Evolutionary conservation across 2,329 filamentous ascomycete genomes (phyloP), one percentile per base, ranked within the genome.

Genomic region (Zelopaecilomyces penicillatus): DNA sequence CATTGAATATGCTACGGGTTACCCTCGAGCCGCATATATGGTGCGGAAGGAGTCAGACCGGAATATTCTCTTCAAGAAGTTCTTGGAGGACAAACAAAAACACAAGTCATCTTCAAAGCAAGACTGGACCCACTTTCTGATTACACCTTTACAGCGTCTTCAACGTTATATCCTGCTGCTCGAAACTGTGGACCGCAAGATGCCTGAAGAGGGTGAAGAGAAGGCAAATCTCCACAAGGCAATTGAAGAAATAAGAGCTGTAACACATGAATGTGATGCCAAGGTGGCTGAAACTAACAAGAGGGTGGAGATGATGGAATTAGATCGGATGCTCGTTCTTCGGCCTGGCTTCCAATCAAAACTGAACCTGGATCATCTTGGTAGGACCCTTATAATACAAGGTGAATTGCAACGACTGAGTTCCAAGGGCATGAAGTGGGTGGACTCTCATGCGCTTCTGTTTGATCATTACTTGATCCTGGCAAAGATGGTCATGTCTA

Each of bases 401-500:
- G 93, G 93, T 46, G 90, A 97, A 55, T 69, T 98, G 46, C 88
- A 94, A 61, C 77, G 93, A 50, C 85, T 89, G 70, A 89, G 91
- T 44, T 87, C 83, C 37, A 94, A 87, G 61, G 82, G 89, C 45
- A 93, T 97, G 60, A 84, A 83, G 51, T 95, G 91, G 84, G 82
- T 97, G 6, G 93, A 98, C 57, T 94, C 87, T 0, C 89, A 96
- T 61, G 89, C 87, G 3, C 76, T 98, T 38, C 75, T 98, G 0
- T 97, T 98, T 59, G 94, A 98, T 57, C 90, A 98, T 65, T 98
- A 96, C 63, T 75, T 98, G 33, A 90, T 98, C 31, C 69, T 98
- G 37, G 86, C 93, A 34, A 98, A 98, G 69, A 75, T 87, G 6
- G 73, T 82, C 4, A 72, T 76, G 8, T 72, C 81, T 38, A 88